Percentiles rank a stretch among this genome's conserved stretches.
These are phyloP conservation scores for Acer saccharum DNA, from an alignment of 345 rosid genomes.

Conservation along the genomic window DNA sequence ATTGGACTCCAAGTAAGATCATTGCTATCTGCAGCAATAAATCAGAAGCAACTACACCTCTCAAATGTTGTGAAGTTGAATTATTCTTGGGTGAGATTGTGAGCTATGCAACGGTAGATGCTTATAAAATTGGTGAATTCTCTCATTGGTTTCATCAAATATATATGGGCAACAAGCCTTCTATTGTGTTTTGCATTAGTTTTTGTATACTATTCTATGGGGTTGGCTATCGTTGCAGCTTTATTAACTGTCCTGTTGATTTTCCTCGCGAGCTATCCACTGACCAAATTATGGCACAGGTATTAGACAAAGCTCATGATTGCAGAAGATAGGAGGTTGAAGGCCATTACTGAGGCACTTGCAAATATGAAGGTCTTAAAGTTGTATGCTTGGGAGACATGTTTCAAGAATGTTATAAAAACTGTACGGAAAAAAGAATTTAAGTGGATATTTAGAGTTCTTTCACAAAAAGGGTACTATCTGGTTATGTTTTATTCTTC, in stretches of 20 bases:
- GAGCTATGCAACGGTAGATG: slow-evolving; percentile 47
- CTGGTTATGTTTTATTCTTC: slow-evolving; percentile 44
- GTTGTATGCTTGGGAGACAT: slow-evolving; percentile 61
- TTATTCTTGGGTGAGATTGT: slow-evolving; percentile 50
- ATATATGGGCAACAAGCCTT: slow-evolving; percentile 44
- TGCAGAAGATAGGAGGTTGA: slow-evolving; percentile 42
- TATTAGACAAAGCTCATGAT: slow-evolving; percentile 42
- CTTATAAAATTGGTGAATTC: slow-evolving; percentile 48
- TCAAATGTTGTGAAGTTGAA: slow-evolving; percentile 35
- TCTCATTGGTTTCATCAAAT: slow-evolving; percentile 52
- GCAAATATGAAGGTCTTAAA: slow-evolving; percentile 56
- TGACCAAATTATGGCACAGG: slow-evolving; percentile 38
- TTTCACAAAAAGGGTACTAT: slow-evolving; percentile 35
- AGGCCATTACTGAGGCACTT: slow-evolving; percentile 41
- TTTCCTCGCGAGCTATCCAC: slow-evolving; percentile 35
- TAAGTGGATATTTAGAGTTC: slow-evolving; percentile 28
- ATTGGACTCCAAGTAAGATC: slow-evolving; percentile 52
- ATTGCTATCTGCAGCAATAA: slow-evolving; percentile 43
- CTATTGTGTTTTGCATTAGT: slow-evolving; percentile 45
- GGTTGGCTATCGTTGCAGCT: slow-evolving; percentile 50
- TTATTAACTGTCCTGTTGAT: slow-evolving; percentile 28
- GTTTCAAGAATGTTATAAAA: slow-evolving; percentile 44
- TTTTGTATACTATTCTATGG: slow-evolving; percentile 41
- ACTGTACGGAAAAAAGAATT: slow-evolving; percentile 42
- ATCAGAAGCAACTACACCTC: slow-evolving; percentile 44